A percentile compares a stretch with the other conserved stretches of the same genome.
Conservation (phyloP, 2,329 filamentous ascomycete species). For the Penicillium sp. region DNA sequence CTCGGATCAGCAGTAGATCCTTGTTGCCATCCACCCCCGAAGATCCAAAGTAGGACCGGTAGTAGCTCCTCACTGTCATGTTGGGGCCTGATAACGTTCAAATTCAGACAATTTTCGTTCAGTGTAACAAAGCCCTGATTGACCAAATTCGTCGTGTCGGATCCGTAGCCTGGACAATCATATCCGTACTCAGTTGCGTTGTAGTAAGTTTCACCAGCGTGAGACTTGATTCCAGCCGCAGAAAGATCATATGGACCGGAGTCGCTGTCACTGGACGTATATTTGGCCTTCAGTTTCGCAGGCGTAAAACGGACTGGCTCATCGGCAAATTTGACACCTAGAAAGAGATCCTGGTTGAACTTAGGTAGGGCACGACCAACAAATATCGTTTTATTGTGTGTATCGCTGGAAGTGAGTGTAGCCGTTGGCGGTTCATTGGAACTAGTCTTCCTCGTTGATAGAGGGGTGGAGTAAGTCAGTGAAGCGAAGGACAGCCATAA, state of each 20-base stretch:
- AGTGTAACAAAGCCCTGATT: slow-evolving; percentile 19
- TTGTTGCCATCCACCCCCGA: slow-evolving; percentile 32
- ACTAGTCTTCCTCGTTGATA: slow-evolving; percentile 5
- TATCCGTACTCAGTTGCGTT: slow-evolving; percentile 32
- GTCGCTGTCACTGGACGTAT: slow-evolving; percentile 23
- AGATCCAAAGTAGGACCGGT: slow-evolving; percentile 34
- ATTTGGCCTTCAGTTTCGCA: slow-evolving; percentile 21
- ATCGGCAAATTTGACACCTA: slow-evolving; percentile 32
- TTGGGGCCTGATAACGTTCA: slow-evolving; percentile 28
- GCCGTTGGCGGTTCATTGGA: slow-evolving; percentile 21
- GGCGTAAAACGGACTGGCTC: slow-evolving; percentile 29
- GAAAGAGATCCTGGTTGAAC: slow-evolving; percentile 30
- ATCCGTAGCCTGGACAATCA: slow-evolving; percentile 34
- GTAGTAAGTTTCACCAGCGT: slow-evolving; percentile 15
- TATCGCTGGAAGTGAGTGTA: slow-evolving; percentile 6
- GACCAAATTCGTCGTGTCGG: slow-evolving; percentile 26
- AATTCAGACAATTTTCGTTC: slow-evolving; percentile 29
- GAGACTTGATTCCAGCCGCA: neutral
- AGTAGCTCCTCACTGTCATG: slow-evolving; percentile 7
- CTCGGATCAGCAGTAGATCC: slow-evolving; percentile 33
- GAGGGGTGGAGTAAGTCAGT: neutral
- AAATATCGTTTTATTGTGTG: slow-evolving; percentile 20
- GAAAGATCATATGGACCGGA: slow-evolving; percentile 11
- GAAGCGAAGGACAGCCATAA: slow-evolving; percentile 6
- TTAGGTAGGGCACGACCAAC: slow-evolving; percentile 26